Conservation (phyloP, 129 eudicot species). For the Pseudognaphalium luteoalbum region DNA sequence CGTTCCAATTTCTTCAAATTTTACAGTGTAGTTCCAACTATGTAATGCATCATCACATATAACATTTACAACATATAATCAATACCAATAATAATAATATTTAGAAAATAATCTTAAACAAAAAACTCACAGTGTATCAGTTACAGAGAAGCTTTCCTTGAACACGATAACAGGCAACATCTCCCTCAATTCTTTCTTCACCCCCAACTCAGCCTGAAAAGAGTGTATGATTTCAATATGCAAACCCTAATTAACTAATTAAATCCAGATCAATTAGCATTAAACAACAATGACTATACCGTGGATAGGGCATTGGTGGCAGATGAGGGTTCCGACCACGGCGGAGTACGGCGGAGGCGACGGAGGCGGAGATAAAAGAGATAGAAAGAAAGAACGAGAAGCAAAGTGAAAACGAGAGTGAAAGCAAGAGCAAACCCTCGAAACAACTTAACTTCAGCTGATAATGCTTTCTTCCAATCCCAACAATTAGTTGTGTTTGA, state of each 20-base stretch:
- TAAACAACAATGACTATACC: conserved; percentile 22
- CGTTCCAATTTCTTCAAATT: conserved; percentile 15
- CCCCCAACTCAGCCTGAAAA: conserved; percentile 57
- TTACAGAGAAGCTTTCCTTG: conserved; percentile 73
- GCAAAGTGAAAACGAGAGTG: conserved; percentile 70
- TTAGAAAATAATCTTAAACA: background rate
- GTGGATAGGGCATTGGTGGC: conserved; percentile 43
- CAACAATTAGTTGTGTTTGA: conserved; percentile 23
- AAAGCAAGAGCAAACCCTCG: conserved; percentile 70
- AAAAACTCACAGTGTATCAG: conserved; percentile 71
- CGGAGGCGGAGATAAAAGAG: conserved; percentile 79
- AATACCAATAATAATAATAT: background rate
- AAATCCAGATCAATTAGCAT: conserved; percentile 11
- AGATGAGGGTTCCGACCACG: conserved; percentile 44
- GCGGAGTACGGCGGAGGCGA: conserved; percentile 35
- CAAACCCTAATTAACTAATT: background rate
- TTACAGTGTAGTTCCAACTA: conserved; percentile 1
- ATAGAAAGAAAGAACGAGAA: conserved; percentile 66
- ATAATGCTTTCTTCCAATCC: conserved; percentile 40
- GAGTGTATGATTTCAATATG: background rate
- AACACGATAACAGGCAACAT: conserved; percentile 79
- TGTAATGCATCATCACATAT: conserved; percentile 9
- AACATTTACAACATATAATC: background rate
- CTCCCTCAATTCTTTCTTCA: conserved; percentile 84
- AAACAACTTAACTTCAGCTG: conserved; percentile 60